Evolutionary conservation across 352 stramenopile species (phyloP).

Genomic region (Hyaloperonospora brassicae): DNA sequence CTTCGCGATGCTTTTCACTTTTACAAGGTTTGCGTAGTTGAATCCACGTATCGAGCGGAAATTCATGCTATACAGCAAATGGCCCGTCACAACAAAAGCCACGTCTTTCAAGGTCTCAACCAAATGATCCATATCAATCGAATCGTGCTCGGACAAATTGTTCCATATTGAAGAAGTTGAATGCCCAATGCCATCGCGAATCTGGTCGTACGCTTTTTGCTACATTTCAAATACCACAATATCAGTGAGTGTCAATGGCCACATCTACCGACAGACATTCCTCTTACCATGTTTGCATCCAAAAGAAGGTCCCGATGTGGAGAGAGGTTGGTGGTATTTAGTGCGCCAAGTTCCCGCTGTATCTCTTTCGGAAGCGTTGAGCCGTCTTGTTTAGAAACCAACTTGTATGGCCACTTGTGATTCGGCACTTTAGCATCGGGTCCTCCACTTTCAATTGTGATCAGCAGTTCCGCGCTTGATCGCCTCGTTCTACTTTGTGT

Average conservation of each 20-base stretch:
- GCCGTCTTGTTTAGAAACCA: constrained; percentile 13
- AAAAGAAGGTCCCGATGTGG: constrained; percentile 54
- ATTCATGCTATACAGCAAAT: constrained; percentile 78
- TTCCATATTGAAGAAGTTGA: constrained; percentile 29
- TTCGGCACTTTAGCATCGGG: constrained; percentile 32
- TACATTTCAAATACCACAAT: constrained; percentile 19
- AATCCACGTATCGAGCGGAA: constrained; percentile 66
- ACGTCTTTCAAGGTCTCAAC: constrained; percentile 56
- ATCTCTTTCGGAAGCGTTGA: constrained; percentile 22
- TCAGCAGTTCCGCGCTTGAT: constrained; percentile 58
- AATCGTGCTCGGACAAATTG: constrained; percentile 21
- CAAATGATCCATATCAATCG: constrained; percentile 37
- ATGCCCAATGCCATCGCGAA: constrained; percentile 46
- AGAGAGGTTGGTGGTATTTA: constrained; percentile 26
- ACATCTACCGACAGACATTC: background rate
- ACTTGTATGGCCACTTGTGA: constrained; percentile 13
- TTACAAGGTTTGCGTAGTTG: constrained; percentile 70
- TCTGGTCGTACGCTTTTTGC: constrained; percentile 54
- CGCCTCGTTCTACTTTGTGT: constrained; percentile 25
- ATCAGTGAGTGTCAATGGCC: constrained; percentile 4
- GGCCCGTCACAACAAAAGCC: constrained; percentile 61
- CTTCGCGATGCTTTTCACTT: constrained; percentile 80
- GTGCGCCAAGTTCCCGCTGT: constrained; percentile 13
- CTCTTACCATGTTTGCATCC: constrained; percentile 66
- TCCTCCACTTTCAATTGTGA: constrained; percentile 49